Conservation (phyloP, 2,329 filamentous ascomycete species). For the Aspergillus pseudotamarii region DNA sequence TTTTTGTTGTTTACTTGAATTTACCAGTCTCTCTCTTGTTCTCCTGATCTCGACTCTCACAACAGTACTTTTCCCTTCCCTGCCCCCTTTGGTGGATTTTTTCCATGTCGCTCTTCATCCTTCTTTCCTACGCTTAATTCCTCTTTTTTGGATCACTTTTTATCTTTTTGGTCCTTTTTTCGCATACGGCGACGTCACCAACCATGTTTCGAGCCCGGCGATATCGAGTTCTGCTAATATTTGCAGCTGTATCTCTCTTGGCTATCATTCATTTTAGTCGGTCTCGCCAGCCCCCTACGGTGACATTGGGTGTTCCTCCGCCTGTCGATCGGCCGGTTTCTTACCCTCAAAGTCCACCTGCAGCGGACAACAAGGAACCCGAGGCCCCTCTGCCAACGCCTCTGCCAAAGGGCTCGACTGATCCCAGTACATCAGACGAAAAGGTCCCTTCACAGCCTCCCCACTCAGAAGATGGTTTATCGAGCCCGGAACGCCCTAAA, state of each 20-base stretch:
- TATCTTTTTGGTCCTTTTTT: slow-evolving; percentile 8
- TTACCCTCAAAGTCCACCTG: slow-evolving; percentile 15
- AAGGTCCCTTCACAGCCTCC: not conserved
- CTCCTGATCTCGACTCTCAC: not conserved
- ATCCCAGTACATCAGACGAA: not conserved
- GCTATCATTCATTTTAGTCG: slow-evolving; percentile 56
- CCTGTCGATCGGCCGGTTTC: slow-evolving; percentile 18
- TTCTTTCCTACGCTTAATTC: not conserved
- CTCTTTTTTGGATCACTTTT: not conserved
- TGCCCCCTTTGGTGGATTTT: not conserved
- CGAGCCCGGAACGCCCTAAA: slow-evolving; percentile 5
- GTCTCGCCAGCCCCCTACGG: slow-evolving; percentile 40
- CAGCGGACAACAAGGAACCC: not conserved
- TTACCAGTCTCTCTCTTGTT: not conserved
- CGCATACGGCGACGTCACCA: not conserved
- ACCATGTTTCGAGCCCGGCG: slow-evolving; percentile 53
- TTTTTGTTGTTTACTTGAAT: not conserved
- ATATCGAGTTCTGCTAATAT: slow-evolving; percentile 50
- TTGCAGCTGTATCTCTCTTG: slow-evolving; percentile 47
- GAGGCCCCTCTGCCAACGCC: not conserved
- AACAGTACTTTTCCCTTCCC: not conserved
- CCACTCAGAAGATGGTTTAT: not conserved
- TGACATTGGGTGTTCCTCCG: slow-evolving; percentile 16
- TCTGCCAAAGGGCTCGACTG: not conserved
- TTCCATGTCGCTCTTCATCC: not conserved